phyloP scores from a whole-genome alignment of 257 asterid genomes.

The Solanum peruvianum region DNA sequence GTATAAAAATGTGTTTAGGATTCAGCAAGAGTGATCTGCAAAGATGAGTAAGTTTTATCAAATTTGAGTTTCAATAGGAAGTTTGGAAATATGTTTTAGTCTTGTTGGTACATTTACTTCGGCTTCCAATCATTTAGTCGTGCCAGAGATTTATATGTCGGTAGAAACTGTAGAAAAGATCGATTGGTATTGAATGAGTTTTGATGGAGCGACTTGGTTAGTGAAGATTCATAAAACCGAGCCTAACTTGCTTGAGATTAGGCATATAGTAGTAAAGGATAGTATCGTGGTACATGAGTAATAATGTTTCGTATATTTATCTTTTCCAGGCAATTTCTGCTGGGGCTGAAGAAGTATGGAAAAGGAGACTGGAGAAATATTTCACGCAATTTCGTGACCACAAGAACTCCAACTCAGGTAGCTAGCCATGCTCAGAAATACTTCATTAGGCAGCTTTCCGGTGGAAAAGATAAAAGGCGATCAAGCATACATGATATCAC shows the following conservation, averaged over 20 bases:
- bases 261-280: background rate
- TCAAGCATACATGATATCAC: conserved; percentile 94
- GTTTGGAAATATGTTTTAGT: background rate
- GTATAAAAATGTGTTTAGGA: background rate
- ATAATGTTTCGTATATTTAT: background rate
- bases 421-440: conserved; percentile 98
- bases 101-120: background rate
- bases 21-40: background rate
- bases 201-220: background rate
- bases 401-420: conserved; percentile 89
- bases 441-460: conserved; percentile 81
- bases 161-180: background rate
- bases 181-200: background rate
- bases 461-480: conserved; percentile 84
- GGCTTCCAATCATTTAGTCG: background rate
- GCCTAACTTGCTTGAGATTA: background rate
- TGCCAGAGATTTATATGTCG: background rate
- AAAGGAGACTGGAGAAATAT: conserved; percentile 95
- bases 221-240: background rate
- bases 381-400: conserved; percentile 75
- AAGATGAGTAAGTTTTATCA: background rate
- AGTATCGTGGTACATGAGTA: background rate
- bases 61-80: background rate
- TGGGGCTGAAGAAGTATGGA: conserved; percentile 90
- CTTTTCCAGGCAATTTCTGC: conserved; percentile 52